A percentile compares a stretch with the other conserved stretches of the same genome.
Evolutionary conservation across 345 rosid genomes (phyloP).

Genomic region (Gossypium rotundifolium): DNA sequence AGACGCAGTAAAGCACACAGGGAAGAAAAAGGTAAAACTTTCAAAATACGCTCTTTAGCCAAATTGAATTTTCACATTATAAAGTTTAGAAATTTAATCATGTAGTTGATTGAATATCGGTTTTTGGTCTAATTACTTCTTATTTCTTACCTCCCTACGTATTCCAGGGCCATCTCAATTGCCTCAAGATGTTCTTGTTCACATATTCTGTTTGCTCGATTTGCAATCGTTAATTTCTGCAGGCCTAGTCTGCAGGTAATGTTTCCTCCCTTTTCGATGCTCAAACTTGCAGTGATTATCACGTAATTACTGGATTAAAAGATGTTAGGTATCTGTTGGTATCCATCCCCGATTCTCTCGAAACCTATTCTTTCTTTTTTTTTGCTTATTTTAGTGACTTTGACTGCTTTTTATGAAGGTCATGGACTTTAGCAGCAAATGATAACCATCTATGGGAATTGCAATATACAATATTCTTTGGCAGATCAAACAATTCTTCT

Average conservation of each 20-base stretch:
- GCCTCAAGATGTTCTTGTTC: constrained; percentile 62
- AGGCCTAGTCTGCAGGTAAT: constrained; percentile 62
- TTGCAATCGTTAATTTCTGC: constrained; percentile 49
- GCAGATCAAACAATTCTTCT: constrained; percentile 13
- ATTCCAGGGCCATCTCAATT: constrained; percentile 49
- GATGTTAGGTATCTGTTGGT: neutral
- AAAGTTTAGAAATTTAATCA: neutral
- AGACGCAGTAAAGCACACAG: constrained; percentile 44
- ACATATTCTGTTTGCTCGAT: constrained; percentile 66
- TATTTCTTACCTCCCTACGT: neutral
- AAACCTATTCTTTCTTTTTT: neutral
- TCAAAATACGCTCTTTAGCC: neutral
- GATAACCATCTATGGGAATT: constrained; percentile 55
- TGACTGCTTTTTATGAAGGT: constrained; percentile 37
- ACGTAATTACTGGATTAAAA: neutral
- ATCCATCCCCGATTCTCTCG: neutral
- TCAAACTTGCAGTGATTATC: neutral
- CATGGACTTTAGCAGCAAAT: constrained; percentile 67
- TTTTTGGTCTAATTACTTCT: neutral
- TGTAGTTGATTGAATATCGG: neutral
- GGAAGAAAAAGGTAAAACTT: constrained; percentile 32
- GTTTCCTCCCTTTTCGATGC: neutral
- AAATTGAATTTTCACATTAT: neutral
- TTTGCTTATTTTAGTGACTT: constrained; percentile 8
- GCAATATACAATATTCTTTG: constrained; percentile 35